A percentile compares a stretch with the other conserved stretches of the same genome.
Conservation (phyloP, 352 stramenopile species). For the Thraustochytrium sp. region DNA sequence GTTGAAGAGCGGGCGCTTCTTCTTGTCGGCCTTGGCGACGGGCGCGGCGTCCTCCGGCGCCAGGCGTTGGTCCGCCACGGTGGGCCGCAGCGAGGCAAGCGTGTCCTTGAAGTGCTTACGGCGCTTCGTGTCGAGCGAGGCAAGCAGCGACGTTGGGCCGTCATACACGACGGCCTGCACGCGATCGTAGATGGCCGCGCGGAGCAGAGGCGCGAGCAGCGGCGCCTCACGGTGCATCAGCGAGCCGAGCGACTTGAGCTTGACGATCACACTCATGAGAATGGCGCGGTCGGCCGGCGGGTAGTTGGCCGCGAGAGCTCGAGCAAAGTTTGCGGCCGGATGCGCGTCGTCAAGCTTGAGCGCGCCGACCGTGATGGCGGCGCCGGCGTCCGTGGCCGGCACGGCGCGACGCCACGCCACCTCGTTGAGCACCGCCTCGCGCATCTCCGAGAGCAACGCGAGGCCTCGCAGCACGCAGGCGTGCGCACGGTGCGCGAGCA, state of each 20-base stretch:
- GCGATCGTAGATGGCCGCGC: not conserved
- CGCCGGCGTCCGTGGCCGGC: not conserved
- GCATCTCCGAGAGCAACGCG: constrained; percentile 58
- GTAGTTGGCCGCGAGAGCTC: constrained; percentile 49
- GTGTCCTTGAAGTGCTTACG: constrained; percentile 56
- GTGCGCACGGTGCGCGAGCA: constrained; percentile 41
- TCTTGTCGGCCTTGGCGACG: not conserved
- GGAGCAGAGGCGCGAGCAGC: constrained; percentile 55
- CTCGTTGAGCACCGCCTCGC: constrained; percentile 58
- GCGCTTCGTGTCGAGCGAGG: constrained; percentile 62
- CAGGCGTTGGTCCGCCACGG: constrained; percentile 38
- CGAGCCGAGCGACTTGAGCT: constrained; percentile 63
- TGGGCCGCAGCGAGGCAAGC: constrained; percentile 62
- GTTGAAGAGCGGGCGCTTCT: too few species aligned
- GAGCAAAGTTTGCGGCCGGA: not conserved
- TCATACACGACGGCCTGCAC: not conserved
- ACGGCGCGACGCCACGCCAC: constrained; percentile 61
- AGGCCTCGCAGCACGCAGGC: constrained; percentile 52
- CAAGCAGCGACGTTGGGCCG: constrained; percentile 47
- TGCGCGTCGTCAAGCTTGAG: too few species aligned
- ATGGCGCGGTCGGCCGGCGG: constrained; percentile 58
- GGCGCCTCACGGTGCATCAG: constrained; percentile 53
- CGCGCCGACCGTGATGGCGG: not conserved
- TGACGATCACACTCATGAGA: constrained; percentile 62
- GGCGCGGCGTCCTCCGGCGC: not conserved